Percentiles rank a stretch among this genome's conserved stretches.
These are phyloP conservation scores for Stropharia rugosoannulata DNA, from an alignment of 768 basidiomycete species.

Conservation along the genomic window DNA sequence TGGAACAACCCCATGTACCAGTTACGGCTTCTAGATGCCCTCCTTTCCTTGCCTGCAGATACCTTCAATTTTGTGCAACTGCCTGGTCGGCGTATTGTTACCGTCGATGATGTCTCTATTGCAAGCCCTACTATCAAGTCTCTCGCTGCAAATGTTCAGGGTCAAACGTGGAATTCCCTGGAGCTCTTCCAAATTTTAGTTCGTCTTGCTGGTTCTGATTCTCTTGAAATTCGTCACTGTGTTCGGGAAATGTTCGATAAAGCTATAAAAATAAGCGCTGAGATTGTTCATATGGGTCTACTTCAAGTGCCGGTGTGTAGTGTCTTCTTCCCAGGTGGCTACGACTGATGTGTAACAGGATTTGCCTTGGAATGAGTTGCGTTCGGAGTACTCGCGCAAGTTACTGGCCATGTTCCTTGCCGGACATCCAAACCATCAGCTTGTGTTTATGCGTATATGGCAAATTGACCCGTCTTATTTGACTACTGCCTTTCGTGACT, in stretches of 20 bases:
- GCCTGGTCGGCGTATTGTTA: conserved; percentile 80
- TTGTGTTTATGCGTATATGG: conserved; percentile 97
- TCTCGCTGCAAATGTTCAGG: conserved; percentile 87
- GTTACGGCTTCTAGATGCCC: conserved; percentile 81
- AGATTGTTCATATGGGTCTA: conserved; percentile 91
- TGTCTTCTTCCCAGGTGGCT: neutral
- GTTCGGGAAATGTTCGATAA: conserved; percentile 93
- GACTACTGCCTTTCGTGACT: conserved; percentile 85
- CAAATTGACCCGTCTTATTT: conserved; percentile 86
- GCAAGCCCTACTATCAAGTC: conserved; percentile 92
- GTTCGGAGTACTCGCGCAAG: conserved; percentile 83
- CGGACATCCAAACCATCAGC: conserved; percentile 91
- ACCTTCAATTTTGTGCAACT: conserved; percentile 92
- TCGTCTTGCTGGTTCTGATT: conserved; percentile 72
- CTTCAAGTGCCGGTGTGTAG: conserved; percentile 83
- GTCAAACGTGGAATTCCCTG: conserved; percentile 92
- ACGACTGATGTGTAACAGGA: conserved; percentile 43
- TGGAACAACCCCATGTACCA: conserved; percentile 90
- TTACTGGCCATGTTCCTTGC: conserved; percentile 88
- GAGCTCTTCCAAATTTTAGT: conserved; percentile 89
- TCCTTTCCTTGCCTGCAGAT: conserved; percentile 86
- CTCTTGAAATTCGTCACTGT: conserved; percentile 65
- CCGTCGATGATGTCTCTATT: conserved; percentile 81
- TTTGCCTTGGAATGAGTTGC: conserved; percentile 84
- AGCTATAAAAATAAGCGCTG: conserved; percentile 90